Conservation (phyloP, 169 alveolate genomes). For the Perkinsus olseni region DNA sequence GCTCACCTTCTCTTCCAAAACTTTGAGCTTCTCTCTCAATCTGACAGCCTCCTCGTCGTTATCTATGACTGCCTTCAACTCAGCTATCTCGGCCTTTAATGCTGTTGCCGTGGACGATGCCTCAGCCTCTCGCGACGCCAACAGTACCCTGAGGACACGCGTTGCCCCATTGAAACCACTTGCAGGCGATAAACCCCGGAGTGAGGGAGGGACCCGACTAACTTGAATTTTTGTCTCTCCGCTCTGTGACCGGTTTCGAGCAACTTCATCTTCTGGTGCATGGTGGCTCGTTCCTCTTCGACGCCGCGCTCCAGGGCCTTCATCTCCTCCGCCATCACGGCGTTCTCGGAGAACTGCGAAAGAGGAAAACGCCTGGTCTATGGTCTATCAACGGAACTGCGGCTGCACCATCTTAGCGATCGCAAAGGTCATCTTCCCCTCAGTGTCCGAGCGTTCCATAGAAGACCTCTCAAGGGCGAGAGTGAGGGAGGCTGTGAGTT, state of each 20-base stretch:
- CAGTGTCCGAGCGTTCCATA: not conserved
- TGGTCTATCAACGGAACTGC: too few species aligned
- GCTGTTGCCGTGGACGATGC: not conserved
- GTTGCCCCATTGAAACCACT: not conserved
- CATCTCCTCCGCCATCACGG: not conserved
- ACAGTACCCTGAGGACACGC: not conserved
- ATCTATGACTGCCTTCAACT: not conserved
- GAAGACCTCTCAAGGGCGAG: not conserved
- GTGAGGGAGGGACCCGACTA: too few species aligned
- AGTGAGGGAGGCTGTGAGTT: not conserved
- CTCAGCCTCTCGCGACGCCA: not conserved
- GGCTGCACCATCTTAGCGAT: not conserved
- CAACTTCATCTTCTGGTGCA: not conserved
- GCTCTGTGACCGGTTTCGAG: not conserved
- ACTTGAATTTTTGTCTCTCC: not conserved
- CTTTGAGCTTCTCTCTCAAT: not conserved
- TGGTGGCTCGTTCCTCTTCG: not conserved
- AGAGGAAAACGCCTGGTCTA: too few species aligned
- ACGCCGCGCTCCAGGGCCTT: not conserved
- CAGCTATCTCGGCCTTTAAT: not conserved
- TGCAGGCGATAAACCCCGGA: too few species aligned
- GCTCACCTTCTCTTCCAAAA: not conserved
- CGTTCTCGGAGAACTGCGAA: not conserved
- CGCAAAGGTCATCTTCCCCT: not conserved
- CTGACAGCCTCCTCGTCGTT: not conserved